Conservation (phyloP, 305 asterid species). For the Fraxinus albicans region DNA sequence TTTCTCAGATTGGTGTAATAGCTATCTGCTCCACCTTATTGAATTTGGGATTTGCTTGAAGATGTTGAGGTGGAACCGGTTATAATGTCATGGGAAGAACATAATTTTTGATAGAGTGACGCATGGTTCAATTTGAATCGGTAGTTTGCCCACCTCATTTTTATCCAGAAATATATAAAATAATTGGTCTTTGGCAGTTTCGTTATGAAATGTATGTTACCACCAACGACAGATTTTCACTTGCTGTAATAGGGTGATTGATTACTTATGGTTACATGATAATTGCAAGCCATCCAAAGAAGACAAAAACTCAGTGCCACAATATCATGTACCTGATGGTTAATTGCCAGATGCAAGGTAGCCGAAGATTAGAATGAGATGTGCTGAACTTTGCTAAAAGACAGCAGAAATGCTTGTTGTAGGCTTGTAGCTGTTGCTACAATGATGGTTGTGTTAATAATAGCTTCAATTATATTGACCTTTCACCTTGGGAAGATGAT, state of each 20-base stretch:
- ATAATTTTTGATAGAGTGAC: neutral
- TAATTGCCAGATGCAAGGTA: neutral
- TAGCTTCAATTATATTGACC: neutral
- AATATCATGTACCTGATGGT: neutral
- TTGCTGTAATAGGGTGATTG: neutral
- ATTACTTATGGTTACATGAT: neutral
- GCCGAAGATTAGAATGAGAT: neutral
- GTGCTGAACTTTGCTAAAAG: neutral
- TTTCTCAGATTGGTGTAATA: neutral
- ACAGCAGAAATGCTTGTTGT: neutral
- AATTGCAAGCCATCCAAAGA: neutral
- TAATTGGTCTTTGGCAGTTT: neutral
- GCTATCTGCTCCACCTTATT: neutral
- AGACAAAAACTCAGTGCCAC: neutral
- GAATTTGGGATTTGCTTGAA: neutral
- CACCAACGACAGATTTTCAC: neutral
- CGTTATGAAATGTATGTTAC: neutral
- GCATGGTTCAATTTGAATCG: neutral
- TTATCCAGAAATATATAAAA: neutral
- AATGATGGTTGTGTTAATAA: neutral
- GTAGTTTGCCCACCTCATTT: neutral
- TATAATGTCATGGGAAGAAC: neutral
- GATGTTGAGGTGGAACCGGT: neutral
- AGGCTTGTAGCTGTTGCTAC: neutral
- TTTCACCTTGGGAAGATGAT: neutral